These are phyloP conservation scores for Ettlia oleoabundans DNA, from an alignment of 139 green algal genomes.

Conservation along the genomic window DNA sequence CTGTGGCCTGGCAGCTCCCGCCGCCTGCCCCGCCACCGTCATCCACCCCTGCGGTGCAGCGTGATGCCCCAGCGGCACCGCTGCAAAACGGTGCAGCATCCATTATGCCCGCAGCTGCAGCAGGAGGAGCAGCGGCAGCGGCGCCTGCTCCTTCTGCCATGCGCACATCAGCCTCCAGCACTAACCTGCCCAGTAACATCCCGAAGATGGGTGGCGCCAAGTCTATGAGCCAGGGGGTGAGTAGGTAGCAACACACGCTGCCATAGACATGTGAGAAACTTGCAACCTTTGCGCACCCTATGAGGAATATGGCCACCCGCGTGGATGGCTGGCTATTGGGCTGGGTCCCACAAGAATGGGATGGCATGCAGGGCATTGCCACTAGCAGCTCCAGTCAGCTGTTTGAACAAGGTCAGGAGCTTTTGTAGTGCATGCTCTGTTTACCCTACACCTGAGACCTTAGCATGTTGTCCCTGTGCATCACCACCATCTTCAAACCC, in stretches of 20 bases:
- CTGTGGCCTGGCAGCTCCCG: conserved; percentile 12
- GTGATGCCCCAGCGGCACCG: background rate
- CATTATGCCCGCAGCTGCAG: background rate
- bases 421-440: no score
- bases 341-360: no score
- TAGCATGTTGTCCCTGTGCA: background rate
- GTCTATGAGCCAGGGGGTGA: conserved; percentile 27
- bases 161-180: background rate
- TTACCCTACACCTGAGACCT: no score
- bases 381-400: no score
- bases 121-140: conserved; percentile 7
- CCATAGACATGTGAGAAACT: background rate
- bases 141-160: background rate
- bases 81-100: background rate
- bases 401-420: no score
- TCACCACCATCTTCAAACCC: background rate
- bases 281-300: no score
- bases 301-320: no score
- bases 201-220: conserved; percentile 56
- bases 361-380: no score
- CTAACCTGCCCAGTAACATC: conserved; percentile 51
- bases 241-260: background rate
- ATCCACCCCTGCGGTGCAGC: no score
- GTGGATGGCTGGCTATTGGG: no score
- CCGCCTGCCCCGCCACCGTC: background rate